phyloP scores from a whole-genome alignment of 805 yeast species.

The Myxozyma neotropica region DNA sequence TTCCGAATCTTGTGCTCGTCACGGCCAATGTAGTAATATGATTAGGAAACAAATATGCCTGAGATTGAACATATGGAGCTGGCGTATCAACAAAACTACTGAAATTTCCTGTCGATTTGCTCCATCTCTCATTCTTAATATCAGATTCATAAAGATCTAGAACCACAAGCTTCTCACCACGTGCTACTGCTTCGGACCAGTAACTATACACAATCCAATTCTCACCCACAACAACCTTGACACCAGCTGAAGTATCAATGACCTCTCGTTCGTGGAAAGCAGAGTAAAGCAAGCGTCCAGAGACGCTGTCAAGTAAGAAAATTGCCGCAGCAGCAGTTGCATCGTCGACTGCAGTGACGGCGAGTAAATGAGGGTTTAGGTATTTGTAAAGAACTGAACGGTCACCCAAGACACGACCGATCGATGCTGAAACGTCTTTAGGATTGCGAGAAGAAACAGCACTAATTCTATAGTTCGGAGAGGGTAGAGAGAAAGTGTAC shows the following conservation, averaged over 20 bases:
- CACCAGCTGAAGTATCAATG: slow-evolving; percentile 47
- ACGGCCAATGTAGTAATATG: slow-evolving; percentile 55
- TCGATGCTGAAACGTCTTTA: slow-evolving; percentile 52
- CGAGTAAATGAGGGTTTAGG: slow-evolving; percentile 67
- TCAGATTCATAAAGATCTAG: slow-evolving; percentile 78
- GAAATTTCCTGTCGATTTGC: slow-evolving; percentile 14
- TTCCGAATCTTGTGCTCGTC: slow-evolving; percentile 63
- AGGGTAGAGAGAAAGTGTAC: slow-evolving; percentile 45
- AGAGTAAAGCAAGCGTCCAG: slow-evolving; percentile 63
- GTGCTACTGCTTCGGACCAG: slow-evolving; percentile 46
- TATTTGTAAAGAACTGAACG: slow-evolving; percentile 81
- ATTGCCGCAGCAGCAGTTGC: slow-evolving; percentile 46
- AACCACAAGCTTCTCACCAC: slow-evolving; percentile 63
- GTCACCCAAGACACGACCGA: slow-evolving; percentile 70
- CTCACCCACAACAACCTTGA: slow-evolving; percentile 70
- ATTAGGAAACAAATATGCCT: slow-evolving; percentile 66
- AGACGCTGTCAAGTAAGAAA: slow-evolving; percentile 63
- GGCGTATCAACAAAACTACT: slow-evolving; percentile 45
- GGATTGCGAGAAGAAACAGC: slow-evolving; percentile 48
- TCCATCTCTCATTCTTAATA: slow-evolving; percentile 51
- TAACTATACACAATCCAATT: slow-evolving; percentile 79
- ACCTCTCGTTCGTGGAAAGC: slow-evolving; percentile 48
- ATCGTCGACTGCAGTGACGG: slow-evolving; percentile 51
- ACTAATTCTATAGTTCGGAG: slow-evolving; percentile 46
- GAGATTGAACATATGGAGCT: slow-evolving; percentile 54